A percentile compares a stretch with the other conserved stretches of the same genome.
These are phyloP conservation scores for Talaromyces sp. DNA, from an alignment of 2,329 filamentous ascomycete species.

Conservation along the genomic window DNA sequence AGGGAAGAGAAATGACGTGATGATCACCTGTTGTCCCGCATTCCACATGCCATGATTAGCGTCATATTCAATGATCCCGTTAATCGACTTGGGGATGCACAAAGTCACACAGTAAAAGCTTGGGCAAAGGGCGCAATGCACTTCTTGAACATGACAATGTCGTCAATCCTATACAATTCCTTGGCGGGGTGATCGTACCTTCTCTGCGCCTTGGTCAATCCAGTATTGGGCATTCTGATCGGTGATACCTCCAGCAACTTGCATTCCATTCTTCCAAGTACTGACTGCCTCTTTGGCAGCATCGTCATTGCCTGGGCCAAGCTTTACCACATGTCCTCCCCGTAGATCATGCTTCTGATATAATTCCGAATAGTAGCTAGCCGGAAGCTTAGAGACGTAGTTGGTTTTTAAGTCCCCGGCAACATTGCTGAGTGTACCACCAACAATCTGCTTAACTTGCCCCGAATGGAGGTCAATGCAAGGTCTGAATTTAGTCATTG, in stretches of 20 bases:
- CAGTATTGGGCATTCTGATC: conserved; percentile 81
- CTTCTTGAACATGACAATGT: not conserved
- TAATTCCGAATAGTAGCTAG: conserved; percentile 76
- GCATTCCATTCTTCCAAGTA: conserved; percentile 78
- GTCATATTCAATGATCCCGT: conserved; percentile 13
- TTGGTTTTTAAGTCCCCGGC: conserved; percentile 79
- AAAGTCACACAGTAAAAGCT: not conserved
- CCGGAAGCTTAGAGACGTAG: conserved; percentile 81
- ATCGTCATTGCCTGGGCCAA: conserved; percentile 82
- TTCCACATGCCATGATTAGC: conserved; percentile 22
- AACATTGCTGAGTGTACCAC: conserved; percentile 78
- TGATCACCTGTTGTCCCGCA: conserved; percentile 73
- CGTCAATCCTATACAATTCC: not conserved
- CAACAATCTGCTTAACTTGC: conserved; percentile 97
- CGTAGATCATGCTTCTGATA: conserved; percentile 74
- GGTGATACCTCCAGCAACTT: conserved; percentile 92
- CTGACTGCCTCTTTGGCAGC: conserved; percentile 76
- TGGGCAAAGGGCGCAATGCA: not conserved
- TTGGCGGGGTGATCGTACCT: conserved; percentile 59
- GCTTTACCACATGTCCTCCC: conserved; percentile 95
- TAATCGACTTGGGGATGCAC: conserved; percentile 10
- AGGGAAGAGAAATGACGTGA: conserved; percentile 94
- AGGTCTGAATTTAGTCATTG: conserved; percentile 90
- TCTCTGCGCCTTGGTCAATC: conserved; percentile 86
- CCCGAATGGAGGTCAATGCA: conserved; percentile 98